Percentiles rank a stretch among this genome's conserved stretches.
These are phyloP conservation scores for Paecilomyces niveus DNA, from an alignment of 2,329 filamentous ascomycete species.

Conservation along the genomic window DNA sequence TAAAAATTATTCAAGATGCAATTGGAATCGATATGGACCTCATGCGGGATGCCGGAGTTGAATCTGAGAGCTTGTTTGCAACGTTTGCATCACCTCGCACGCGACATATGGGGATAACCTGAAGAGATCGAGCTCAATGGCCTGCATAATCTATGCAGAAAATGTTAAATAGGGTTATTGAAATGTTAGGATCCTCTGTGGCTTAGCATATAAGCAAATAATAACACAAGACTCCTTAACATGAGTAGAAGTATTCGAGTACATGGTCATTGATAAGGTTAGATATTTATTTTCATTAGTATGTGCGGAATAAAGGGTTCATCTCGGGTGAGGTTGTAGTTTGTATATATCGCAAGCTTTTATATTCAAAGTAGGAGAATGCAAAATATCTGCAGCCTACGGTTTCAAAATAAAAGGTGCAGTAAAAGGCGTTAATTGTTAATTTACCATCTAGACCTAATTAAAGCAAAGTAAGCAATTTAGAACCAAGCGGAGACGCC, in stretches of 20 bases:
- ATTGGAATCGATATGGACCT: neutral
- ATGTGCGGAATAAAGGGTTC: no score
- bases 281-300: no score
- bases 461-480: neutral
- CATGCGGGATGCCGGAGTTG: conserved; percentile 2
- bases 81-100: conserved; percentile 8
- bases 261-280: no score
- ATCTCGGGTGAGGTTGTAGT: no score
- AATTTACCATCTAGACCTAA: neutral
- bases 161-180: neutral
- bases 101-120: neutral
- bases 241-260: no score
- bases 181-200: neutral
- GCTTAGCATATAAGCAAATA: no score
- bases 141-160: neutral
- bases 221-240: no score
- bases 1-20: neutral
- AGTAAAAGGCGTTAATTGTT: neutral
- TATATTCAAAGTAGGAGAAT: no score
- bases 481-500: neutral
- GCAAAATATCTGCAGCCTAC: no score
- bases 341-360: no score
- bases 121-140: neutral
- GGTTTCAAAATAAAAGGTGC: no score
- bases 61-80: conserved; percentile 10